A percentile compares a stretch with the other conserved stretches of the same genome.
Conservation (phyloP, 1,284 basidiomycete genomes). For the Ceratobasidium sp. region DNA sequence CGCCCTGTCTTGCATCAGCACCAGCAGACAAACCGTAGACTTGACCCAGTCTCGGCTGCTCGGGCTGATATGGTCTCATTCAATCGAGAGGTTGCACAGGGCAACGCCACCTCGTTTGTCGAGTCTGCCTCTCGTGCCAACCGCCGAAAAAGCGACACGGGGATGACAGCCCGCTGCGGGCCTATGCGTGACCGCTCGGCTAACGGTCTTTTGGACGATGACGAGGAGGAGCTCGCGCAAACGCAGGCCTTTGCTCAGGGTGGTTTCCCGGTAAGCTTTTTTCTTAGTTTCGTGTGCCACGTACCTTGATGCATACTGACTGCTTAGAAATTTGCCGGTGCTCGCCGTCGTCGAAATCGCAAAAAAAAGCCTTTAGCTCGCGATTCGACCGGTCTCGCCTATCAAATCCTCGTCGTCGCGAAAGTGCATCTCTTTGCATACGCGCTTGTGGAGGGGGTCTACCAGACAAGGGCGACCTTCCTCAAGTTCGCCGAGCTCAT, state of each 20-base stretch:
- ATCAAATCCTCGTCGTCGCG: no score
- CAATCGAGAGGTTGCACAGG: background rate
- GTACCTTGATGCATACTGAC: background rate
- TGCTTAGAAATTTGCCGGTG: background rate
- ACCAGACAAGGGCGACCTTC: background rate
- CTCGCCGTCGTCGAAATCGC: constrained; percentile 2
- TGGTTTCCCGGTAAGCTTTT: background rate
- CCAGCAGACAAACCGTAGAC: background rate
- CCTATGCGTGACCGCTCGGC: no score
- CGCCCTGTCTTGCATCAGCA: no score
- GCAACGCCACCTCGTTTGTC: background rate
- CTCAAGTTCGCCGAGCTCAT: background rate
- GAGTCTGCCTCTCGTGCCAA: background rate
- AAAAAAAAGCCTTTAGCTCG: constrained; percentile 32
- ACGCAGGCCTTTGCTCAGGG: background rate
- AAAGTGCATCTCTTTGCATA: no score
- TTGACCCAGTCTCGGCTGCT: background rate
- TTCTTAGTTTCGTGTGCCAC: background rate
- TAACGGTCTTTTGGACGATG: background rate
- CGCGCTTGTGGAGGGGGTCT: background rate
- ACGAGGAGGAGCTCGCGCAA: background rate
- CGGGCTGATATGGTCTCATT: background rate
- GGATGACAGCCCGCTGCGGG: no score
- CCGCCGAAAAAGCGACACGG: no score
- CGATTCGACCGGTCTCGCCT: no score